phyloP scores from a whole-genome alignment of 2,329 filamentous ascomycete species.

The Cercospora janseana region DNA sequence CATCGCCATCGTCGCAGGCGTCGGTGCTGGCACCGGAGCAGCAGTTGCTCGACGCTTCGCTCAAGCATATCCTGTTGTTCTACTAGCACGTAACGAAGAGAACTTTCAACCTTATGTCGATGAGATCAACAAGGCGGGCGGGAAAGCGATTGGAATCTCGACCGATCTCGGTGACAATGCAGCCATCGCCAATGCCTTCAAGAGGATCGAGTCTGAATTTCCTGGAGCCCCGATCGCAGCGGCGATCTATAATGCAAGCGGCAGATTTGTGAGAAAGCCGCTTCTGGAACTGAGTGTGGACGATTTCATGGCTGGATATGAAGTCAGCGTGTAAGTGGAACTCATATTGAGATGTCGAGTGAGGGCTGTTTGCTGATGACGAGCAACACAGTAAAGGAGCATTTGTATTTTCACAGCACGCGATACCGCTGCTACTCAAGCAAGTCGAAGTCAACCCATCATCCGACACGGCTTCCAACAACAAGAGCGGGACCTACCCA shows the following conservation, averaged over 20 bases:
- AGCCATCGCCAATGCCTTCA: constrained; percentile 60
- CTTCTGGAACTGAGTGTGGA: constrained; percentile 60
- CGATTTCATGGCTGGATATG: constrained; percentile 54
- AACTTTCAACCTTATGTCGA: constrained; percentile 65
- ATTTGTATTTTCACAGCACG: constrained; percentile 71
- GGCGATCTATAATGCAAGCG: constrained; percentile 69
- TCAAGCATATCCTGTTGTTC: constrained; percentile 66
- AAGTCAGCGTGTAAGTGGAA: constrained; percentile 50
- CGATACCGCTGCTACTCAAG: constrained; percentile 68
- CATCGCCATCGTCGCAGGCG: constrained; percentile 69
- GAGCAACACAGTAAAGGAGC: constrained; percentile 57
- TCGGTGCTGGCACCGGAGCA: constrained; percentile 68
- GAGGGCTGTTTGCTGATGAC: neutral
- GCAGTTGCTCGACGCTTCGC: constrained; percentile 61
- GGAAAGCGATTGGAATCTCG: constrained; percentile 67
- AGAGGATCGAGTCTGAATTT: constrained; percentile 60
- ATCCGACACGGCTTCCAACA: constrained; percentile 4
- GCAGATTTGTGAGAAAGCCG: constrained; percentile 57
- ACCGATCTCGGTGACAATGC: constrained; percentile 60
- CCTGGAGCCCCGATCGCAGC: constrained; percentile 42
- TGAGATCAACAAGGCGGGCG: constrained; percentile 67
- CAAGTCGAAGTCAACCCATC: constrained; percentile 45
- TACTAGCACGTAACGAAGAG: constrained; percentile 67
- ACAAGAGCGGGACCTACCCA: constrained; percentile 56
- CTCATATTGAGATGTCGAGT: neutral